These are phyloP conservation scores for Ricinus communis DNA, from an alignment of 345 rosid genomes.

Conservation along the genomic window DNA sequence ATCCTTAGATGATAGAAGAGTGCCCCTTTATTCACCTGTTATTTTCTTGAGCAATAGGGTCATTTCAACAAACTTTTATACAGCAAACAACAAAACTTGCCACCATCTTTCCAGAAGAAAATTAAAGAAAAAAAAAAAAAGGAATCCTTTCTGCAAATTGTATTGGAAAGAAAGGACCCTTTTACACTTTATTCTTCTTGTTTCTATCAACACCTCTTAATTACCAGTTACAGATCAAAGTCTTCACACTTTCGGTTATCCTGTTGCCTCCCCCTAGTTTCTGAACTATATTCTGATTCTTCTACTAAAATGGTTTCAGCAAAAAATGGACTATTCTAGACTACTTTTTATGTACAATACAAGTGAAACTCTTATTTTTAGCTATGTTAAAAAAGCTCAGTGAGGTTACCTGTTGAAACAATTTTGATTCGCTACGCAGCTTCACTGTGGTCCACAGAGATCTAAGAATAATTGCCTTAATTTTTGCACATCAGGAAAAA, in stretches of 20 bases:
- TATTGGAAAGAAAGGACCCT: conserved; percentile 18
- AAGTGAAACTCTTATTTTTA: conserved; percentile 7
- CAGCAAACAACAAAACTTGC: conserved; percentile 34
- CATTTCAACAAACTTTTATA: conserved; percentile 19
- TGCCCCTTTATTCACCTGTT: too few species aligned
- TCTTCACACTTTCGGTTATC: conserved; percentile 35
- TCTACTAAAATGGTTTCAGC: not conserved
- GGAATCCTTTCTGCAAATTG: conserved; percentile 40
- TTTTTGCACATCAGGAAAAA: not conserved
- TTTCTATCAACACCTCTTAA: conserved; percentile 21
- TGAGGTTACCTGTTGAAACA: conserved; percentile 6
- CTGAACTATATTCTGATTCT: conserved; percentile 23
- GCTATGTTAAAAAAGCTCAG: conserved; percentile 1
- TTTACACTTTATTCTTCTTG: conserved; percentile 39
- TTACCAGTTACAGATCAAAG: conserved; percentile 18
- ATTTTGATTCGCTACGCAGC: conserved; percentile 25
- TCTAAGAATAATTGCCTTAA: conserved; percentile 13
- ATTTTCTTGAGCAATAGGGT: too few species aligned
- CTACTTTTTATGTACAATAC: too few species aligned
- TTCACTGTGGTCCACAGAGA: conserved; percentile 24
- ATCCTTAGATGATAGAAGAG: too few species aligned
- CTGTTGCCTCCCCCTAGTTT: conserved; percentile 15
- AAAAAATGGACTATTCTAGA: not conserved
- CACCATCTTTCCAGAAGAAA: too few species aligned
- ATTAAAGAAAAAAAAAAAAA: conserved; percentile 16